phyloP scores from a whole-genome alignment of 1,284 basidiomycete genomes.

The Cystobasidiaceae sp. region DNA sequence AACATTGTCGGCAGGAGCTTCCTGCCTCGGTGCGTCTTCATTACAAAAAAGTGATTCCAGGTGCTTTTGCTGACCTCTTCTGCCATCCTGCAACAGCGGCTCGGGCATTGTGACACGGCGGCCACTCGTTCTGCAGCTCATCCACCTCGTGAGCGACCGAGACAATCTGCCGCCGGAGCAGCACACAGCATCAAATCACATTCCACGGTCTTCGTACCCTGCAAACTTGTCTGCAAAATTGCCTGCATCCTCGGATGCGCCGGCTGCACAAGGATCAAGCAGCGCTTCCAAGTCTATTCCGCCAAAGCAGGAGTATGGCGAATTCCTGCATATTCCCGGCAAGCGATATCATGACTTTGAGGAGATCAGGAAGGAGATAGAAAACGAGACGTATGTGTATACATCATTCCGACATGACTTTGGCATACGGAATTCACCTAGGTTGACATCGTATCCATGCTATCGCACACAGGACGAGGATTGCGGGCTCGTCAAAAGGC shows the following conservation, averaged over 20 bases:
- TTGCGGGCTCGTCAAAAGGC: constrained; percentile 98
- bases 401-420: not conserved
- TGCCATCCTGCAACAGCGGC: constrained; percentile 35
- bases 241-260: constrained; percentile 29
- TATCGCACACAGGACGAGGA: constrained; percentile 45
- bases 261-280: constrained; percentile 33
- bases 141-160: constrained; percentile 58
- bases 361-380: constrained; percentile 93
- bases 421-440: not conserved
- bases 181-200: constrained; percentile 38
- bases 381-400: constrained; percentile 85
- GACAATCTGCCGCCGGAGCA: constrained; percentile 52
- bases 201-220: constrained; percentile 6
- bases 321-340: constrained; percentile 87
- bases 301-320: constrained; percentile 75
- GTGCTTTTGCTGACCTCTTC: not conserved
- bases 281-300: constrained; percentile 35
- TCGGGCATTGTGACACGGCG: constrained; percentile 90
- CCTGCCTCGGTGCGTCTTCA: constrained; percentile 60
- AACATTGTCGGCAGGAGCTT: constrained; percentile 95
- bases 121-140: constrained; percentile 89
- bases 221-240: not conserved
- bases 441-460: not conserved
- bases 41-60: constrained; percentile 50
- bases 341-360: constrained; percentile 91